phyloP scores from a whole-genome alignment of 306 rosid species.

The Erythrophleum fordii region DNA sequence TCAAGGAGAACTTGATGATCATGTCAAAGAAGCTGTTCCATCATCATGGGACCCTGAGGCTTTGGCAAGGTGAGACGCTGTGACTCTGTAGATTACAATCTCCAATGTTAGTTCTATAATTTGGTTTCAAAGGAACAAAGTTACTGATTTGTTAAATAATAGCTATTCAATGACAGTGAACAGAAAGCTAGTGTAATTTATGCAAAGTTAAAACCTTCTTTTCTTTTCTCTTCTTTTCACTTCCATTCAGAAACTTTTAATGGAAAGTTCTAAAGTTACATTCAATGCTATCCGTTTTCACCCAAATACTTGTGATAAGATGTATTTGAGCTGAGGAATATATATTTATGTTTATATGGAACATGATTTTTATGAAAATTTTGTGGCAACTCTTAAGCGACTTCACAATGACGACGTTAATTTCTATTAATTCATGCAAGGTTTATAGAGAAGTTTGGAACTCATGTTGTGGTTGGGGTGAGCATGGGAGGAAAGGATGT shows the following conservation, averaged over 20 bases:
- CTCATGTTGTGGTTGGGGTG: constrained; percentile 85
- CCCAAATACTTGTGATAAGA: not conserved
- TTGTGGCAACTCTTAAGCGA: not conserved
- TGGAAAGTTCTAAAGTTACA: not conserved
- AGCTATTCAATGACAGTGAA: too few relatives aligned
- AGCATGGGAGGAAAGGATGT: constrained; percentile 96
- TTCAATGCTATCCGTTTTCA: not conserved
- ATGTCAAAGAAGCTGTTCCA: constrained; percentile 81
- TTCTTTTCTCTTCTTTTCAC: not conserved
- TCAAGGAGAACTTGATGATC: constrained; percentile 60
- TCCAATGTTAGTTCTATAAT: not conserved
- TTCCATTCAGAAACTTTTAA: not conserved
- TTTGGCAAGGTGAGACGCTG: constrained; percentile 64
- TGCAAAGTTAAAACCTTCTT: too few relatives aligned
- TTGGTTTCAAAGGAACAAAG: not conserved
- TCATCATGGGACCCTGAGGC: constrained; percentile 82
- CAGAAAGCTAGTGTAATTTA: too few relatives aligned
- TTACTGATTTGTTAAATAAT: too few relatives aligned
- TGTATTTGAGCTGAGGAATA: not conserved
- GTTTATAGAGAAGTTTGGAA: constrained; percentile 81
- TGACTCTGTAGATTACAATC: not conserved
- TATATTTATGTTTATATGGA: not conserved
- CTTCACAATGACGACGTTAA: not conserved
- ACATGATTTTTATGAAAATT: not conserved
- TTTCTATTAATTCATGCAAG: constrained; percentile 48